Evolutionary conservation across 208 protist species (phyloP).

Genomic region (Crithidia brevicula): DNA sequence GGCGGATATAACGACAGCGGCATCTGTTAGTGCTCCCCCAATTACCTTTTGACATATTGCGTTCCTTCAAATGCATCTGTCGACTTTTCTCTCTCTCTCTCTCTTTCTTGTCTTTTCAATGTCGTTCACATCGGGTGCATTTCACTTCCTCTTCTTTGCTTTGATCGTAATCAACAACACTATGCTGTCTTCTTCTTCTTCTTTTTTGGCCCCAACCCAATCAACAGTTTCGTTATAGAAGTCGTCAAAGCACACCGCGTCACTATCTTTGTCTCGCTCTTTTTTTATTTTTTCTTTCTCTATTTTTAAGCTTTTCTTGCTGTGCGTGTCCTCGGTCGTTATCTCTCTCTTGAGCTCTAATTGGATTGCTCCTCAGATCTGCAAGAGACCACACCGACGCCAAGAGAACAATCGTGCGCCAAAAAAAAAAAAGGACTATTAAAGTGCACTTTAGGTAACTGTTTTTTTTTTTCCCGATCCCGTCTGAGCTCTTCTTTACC

Average conservation of each 20-base stretch:
- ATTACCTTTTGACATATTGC: no score
- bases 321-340: neutral
- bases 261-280: slow-evolving; percentile 14
- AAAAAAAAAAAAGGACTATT: slow-evolving; percentile 13
- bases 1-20: no score
- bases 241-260: slow-evolving; percentile 16
- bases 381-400: neutral
- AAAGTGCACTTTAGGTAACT: no score
- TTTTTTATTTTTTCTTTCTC: slow-evolving; percentile 23
- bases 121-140: no score
- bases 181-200: neutral
- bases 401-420: neutral
- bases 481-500: no score
- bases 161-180: no score
- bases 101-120: neutral
- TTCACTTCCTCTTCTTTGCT: neutral
- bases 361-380: slow-evolving; percentile 1
- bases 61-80: no score
- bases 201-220: neutral
- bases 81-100: slow-evolving; percentile 4
- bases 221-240: slow-evolving; percentile 11
- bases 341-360: neutral
- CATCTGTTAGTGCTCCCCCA: no score
- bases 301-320: no score
- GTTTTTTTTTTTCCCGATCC: no score